Evolutionary conservation across 441 rosid genomes (phyloP).

Genomic region (Biscutella auriculata): DNA sequence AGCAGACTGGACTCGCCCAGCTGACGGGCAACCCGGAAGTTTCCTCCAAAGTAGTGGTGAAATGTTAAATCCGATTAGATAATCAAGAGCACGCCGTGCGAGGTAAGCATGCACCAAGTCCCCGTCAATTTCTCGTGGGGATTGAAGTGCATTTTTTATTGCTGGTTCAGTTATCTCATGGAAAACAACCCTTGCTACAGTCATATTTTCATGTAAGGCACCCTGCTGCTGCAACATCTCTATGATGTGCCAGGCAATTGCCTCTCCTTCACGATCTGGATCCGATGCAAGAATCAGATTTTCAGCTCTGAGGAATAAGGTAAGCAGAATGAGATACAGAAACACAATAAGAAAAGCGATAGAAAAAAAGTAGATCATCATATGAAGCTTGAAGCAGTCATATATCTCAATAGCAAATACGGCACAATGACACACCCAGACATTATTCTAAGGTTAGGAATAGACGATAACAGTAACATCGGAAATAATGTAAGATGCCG

Average conservation of each 20-base stretch:
- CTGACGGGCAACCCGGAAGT: slow-evolving; percentile 94
- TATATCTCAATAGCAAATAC: slow-evolving; percentile 4
- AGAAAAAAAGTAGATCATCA: slow-evolving; percentile 6
- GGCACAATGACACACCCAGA: neutral
- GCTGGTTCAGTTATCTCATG: slow-evolving; percentile 91
- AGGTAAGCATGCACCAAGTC: slow-evolving; percentile 91
- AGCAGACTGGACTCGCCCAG: slow-evolving; percentile 97
- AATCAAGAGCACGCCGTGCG: slow-evolving; percentile 96
- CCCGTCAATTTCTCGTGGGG: slow-evolving; percentile 73
- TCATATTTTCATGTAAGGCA: slow-evolving; percentile 60
- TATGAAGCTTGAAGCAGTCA: slow-evolving; percentile 13
- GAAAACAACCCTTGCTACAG: slow-evolving; percentile 83
- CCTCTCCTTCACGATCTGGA: slow-evolving; percentile 99
- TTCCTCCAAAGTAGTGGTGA: slow-evolving; percentile 96
- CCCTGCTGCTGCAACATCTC: slow-evolving; percentile 97
- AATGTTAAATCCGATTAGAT: slow-evolving; percentile 86
- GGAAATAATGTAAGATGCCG: neutral
- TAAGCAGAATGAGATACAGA: slow-evolving; percentile 30
- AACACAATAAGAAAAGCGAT: slow-evolving; percentile 9
- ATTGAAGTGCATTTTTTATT: slow-evolving; percentile 64
- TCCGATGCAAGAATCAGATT: slow-evolving; percentile 95
- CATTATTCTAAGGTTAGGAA: slow-evolving; percentile 1
- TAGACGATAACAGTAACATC: neutral
- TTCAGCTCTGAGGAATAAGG: slow-evolving; percentile 70
- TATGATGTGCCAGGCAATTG: slow-evolving; percentile 96